Evolutionary conservation across 345 rosid genomes (phyloP).

Genomic region (Barbarea vulgaris): DNA sequence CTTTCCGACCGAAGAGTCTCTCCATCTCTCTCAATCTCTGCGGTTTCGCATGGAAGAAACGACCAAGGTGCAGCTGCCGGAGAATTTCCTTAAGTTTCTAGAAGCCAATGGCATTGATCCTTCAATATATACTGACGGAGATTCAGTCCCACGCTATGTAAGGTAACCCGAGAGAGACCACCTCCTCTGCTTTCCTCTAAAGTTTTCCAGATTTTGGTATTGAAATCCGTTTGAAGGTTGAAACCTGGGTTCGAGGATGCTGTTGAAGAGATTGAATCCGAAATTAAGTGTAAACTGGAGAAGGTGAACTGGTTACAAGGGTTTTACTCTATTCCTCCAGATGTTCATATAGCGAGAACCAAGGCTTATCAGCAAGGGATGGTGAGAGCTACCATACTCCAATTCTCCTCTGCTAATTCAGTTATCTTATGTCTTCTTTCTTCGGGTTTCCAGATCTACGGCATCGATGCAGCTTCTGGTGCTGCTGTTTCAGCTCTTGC

Average conservation of each 20-base stretch:
- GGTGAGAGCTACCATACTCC: slow-evolving; percentile 42
- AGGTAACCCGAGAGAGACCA: slow-evolving; percentile 56
- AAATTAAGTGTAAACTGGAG: slow-evolving; percentile 66
- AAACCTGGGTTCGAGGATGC: slow-evolving; percentile 66
- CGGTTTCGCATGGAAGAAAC: slow-evolving; percentile 47
- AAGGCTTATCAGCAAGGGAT: slow-evolving; percentile 73
- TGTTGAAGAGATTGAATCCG: slow-evolving; percentile 60
- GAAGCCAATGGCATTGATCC: slow-evolving; percentile 69
- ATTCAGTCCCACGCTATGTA: slow-evolving; percentile 77
- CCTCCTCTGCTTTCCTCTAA: background rate
- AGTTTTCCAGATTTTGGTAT: background rate
- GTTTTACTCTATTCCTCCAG: slow-evolving; percentile 74
- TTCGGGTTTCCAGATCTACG: slow-evolving; percentile 63
- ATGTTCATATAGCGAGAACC: slow-evolving; percentile 72
- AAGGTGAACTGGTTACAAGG: slow-evolving; percentile 71
- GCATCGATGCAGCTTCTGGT: slow-evolving; percentile 93
- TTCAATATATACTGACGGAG: slow-evolving; percentile 56
- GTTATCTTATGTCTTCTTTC: background rate
- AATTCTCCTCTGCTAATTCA: background rate
- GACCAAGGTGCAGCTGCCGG: slow-evolving; percentile 58
- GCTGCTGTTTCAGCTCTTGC: slow-evolving; percentile 79
- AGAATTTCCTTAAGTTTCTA: slow-evolving; percentile 64
- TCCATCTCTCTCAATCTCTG: background rate
- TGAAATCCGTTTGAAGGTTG: slow-evolving; percentile 51
- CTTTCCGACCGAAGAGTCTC: background rate